A percentile compares a stretch with the other conserved stretches of the same genome.
phyloP scores from a whole-genome alignment of 129 eudicot genomes.

The Artemisia tridentata region DNA sequence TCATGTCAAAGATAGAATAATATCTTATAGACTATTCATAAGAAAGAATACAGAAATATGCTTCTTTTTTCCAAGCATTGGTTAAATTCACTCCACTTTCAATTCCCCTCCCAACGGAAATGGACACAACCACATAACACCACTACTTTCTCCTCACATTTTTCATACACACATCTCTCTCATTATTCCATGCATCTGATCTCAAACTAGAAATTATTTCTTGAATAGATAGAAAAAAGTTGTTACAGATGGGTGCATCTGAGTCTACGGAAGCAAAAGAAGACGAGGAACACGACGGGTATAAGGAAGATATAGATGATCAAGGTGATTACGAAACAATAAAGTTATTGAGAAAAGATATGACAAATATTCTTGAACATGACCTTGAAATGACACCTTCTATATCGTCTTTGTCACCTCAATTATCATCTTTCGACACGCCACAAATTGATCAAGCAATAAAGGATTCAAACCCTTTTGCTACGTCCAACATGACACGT shows the following conservation, averaged over 20 bases:
- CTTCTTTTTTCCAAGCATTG: neutral
- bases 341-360: slow-evolving; percentile 17
- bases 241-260: slow-evolving; percentile 52
- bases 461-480: slow-evolving; percentile 54
- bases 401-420: slow-evolving; percentile 44
- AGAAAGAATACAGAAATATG: neutral
- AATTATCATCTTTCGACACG: slow-evolving; percentile 33
- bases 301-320: slow-evolving; percentile 36
- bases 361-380: slow-evolving; percentile 52
- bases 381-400: slow-evolving; percentile 80
- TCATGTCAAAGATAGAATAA: neutral
- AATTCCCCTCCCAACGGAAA: slow-evolving; percentile 12
- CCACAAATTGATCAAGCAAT: slow-evolving; percentile 63
- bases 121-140: slow-evolving; percentile 12
- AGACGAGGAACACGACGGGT: slow-evolving; percentile 36
- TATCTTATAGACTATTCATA: neutral
- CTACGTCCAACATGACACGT: slow-evolving; percentile 29
- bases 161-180: neutral
- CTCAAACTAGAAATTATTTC: neutral
- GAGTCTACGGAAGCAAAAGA: slow-evolving; percentile 49
- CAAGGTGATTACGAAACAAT: slow-evolving; percentile 23
- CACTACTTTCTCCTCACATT: slow-evolving; percentile 2
- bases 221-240: neutral
- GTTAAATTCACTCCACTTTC: slow-evolving; percentile 1
- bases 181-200: slow-evolving; percentile 4